These are phyloP conservation scores for Cutaneotrichosporon daszewskae DNA, from an alignment of 1,284 basidiomycete genomes.

Conservation along the genomic window DNA sequence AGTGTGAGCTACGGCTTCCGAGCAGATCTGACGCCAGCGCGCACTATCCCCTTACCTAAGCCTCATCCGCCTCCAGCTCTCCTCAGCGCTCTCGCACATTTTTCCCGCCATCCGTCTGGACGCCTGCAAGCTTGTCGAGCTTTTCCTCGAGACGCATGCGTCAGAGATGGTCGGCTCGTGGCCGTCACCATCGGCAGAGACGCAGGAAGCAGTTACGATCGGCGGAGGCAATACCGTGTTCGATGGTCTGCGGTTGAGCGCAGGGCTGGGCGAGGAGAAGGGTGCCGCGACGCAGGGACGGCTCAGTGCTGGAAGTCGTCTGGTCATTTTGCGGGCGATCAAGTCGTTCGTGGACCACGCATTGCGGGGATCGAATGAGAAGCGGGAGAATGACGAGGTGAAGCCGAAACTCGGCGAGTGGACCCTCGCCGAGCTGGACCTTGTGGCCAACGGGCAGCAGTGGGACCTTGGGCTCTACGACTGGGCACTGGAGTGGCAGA, in stretches of 20 bases:
- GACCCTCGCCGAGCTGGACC: slow-evolving; percentile 6
- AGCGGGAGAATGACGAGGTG: background rate
- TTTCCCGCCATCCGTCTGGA: slow-evolving; percentile 91
- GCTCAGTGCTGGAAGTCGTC: slow-evolving; percentile 29
- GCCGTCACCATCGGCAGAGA: slow-evolving; percentile 41
- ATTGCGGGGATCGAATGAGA: slow-evolving; percentile 4
- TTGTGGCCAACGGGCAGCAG: slow-evolving; percentile 10
- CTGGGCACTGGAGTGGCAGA: slow-evolving; percentile 11
- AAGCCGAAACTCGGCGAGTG: slow-evolving; percentile 5
- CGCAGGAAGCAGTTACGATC: background rate
- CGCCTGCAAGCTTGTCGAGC: slow-evolving; percentile 72
- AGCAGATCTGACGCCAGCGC: too few species aligned
- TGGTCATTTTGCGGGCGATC: slow-evolving; percentile 38
- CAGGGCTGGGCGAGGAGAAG: slow-evolving; percentile 42
- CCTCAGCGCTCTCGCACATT: slow-evolving; percentile 89
- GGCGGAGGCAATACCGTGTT: slow-evolving; percentile 32
- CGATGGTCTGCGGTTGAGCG: slow-evolving; percentile 41
- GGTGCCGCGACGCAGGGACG: slow-evolving; percentile 32
- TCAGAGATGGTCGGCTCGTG: slow-evolving; percentile 63
- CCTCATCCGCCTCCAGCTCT: slow-evolving; percentile 71
- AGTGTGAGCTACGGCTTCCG: too few species aligned
- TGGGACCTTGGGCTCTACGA: slow-evolving; percentile 5
- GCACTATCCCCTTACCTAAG: slow-evolving; percentile 66
- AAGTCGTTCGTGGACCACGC: slow-evolving; percentile 34
- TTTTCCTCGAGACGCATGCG: slow-evolving; percentile 70